Evolutionary conservation across 73 alveolate genomes (phyloP).

Genomic region (Breviolum minutum): DNA sequence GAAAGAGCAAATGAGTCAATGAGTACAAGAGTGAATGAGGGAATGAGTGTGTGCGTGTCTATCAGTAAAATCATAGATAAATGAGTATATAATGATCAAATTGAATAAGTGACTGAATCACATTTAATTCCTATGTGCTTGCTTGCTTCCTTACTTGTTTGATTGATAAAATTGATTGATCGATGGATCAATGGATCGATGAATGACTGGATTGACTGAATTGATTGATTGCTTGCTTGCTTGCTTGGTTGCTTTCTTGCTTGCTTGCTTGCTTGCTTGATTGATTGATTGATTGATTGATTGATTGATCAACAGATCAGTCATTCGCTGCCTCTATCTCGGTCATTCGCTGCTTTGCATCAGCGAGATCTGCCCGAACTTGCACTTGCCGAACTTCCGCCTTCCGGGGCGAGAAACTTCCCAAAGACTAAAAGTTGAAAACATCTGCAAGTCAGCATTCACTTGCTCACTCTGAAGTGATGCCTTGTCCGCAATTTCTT

Average conservation of each 20-base stretch:
- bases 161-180: neutral
- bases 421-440: neutral
- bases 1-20: neutral
- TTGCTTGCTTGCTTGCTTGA: too few species aligned
- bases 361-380: conserved; percentile 39
- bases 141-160: too few species aligned
- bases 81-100: too few species aligned
- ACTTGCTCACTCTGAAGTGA: neutral
- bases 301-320: neutral
- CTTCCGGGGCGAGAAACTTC: neutral
- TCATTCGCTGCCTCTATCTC: conserved; percentile 29
- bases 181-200: too few species aligned
- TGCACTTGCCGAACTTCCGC: conserved; percentile 64
- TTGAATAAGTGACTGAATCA: too few species aligned
- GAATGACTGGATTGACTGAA: too few species aligned
- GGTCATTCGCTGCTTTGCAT: conserved; percentile 65
- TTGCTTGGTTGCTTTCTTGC: too few species aligned
- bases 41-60: too few species aligned
- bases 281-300: neutral
- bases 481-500: conserved; percentile 50
- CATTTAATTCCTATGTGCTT: too few species aligned
- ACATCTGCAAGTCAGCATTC: neutral
- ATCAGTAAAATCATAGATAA: too few species aligned
- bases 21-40: too few species aligned
- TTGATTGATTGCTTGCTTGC: neutral